Evolutionary conservation across 2,329 filamentous ascomycete species (phyloP).

Genomic region (Amauroascus niger): DNA sequence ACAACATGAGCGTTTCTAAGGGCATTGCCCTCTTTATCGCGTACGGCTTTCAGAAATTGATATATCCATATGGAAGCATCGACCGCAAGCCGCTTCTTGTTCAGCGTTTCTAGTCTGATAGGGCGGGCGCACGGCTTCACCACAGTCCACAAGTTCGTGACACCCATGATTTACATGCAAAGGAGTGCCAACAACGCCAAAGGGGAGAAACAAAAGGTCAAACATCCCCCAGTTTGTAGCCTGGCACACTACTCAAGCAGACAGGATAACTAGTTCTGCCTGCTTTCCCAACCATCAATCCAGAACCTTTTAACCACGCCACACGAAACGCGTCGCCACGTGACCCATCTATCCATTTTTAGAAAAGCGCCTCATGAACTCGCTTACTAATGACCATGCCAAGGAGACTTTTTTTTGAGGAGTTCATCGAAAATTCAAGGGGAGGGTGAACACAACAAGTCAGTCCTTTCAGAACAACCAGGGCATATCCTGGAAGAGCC

Average conservation of each 20-base stretch:
- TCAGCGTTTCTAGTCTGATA: constrained; percentile 91
- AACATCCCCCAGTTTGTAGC: neutral
- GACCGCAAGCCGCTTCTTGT: constrained; percentile 89
- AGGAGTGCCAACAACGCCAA: neutral
- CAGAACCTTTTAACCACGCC: too few relatives aligned
- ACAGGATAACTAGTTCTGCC: too few relatives aligned
- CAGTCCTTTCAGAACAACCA: neutral
- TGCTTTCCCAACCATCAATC: too few relatives aligned
- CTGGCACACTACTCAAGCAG: neutral
- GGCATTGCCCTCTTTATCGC: constrained; percentile 95
- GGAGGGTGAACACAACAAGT: neutral
- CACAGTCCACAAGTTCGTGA: constrained; percentile 94
- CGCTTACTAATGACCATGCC: neutral
- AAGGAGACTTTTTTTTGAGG: neutral
- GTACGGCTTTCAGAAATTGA: constrained; percentile 96
- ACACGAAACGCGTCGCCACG: constrained; percentile 8
- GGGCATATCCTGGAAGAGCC: neutral
- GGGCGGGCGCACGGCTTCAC: constrained; percentile 90
- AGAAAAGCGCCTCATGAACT: neutral
- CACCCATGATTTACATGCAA: constrained; percentile 59
- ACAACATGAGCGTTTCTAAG: constrained; percentile 92
- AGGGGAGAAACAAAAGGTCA: neutral
- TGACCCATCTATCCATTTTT: constrained; percentile 2
- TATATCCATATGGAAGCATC: constrained; percentile 99
- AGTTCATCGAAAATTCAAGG: neutral